phyloP scores from a whole-genome alignment of 495 filamentous ascomycete genomes.

The Hyaloscypha bicolor region DNA sequence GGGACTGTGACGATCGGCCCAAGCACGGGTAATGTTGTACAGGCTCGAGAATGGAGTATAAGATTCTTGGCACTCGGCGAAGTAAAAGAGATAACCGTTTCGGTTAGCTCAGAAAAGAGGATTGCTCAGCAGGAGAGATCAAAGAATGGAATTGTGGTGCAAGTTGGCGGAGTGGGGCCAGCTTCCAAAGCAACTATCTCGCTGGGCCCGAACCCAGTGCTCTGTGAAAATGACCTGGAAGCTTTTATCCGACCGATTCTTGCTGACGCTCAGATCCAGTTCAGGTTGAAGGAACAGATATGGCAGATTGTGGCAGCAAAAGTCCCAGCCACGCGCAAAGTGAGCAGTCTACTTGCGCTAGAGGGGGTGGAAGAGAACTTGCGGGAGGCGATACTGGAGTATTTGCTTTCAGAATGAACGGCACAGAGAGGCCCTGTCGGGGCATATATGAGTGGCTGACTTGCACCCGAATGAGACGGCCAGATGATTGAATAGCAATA shows the following conservation, averaged over 20 bases:
- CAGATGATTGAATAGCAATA: no score
- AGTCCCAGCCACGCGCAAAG: constrained; percentile 29
- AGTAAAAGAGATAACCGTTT: constrained; percentile 12
- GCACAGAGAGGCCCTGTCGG: neutral
- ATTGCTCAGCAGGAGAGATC: neutral
- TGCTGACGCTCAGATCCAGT: constrained; percentile 44
- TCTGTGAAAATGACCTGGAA: constrained; percentile 37
- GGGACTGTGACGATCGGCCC: constrained; percentile 30
- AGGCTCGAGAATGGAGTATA: constrained; percentile 10
- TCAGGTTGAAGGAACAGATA: constrained; percentile 43
- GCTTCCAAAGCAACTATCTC: constrained; percentile 26
- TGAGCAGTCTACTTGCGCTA: constrained; percentile 38
- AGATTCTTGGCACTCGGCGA: constrained; percentile 12
- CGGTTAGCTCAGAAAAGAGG: constrained; percentile 12
- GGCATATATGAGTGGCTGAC: no score
- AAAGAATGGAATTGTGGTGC: constrained; percentile 15
- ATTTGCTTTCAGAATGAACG: constrained; percentile 42
- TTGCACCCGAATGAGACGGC: no score
- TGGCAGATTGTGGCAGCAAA: constrained; percentile 38
- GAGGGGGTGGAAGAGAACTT: constrained; percentile 37
- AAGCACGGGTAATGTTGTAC: constrained; percentile 18
- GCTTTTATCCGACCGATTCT: constrained; percentile 38
- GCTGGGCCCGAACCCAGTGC: constrained; percentile 39
- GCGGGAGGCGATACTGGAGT: constrained; percentile 46
- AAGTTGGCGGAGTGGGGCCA: constrained; percentile 11